Base-by-base conservation (phyloP, 2,329 filamentous ascomycete species). In the Triangularia setosa region DNA sequence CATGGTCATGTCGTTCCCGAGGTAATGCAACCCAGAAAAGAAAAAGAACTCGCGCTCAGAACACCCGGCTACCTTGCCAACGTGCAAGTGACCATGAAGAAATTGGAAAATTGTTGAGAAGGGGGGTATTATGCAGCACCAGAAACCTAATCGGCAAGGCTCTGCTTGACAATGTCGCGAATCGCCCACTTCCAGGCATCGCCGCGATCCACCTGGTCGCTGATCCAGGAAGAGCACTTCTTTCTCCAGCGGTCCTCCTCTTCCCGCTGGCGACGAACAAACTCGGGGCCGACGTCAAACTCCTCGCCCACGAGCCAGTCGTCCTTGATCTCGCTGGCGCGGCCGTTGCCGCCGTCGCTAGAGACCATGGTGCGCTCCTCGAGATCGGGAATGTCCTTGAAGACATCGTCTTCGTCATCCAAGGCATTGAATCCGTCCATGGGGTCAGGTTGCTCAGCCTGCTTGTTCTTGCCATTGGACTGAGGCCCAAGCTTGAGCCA, bases 201-300 rank as follows among this genome's bases (percentile, higher is more conserved):
- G 67, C 86, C 81, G 64, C 83, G 79, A 30, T 80, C 77, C 59
- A 84, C 82, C 68, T 83, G 79, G 60, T 84, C 63, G 58, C 52
- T 84, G 68, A 94, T 86, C 95, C 95, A 99, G 72, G 86, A 88
- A 74, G 91, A 89, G 70, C 94, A 94, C 78, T 93, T 94, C 75
- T 89, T 88, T 70, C 90, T 85, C 95, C 95, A 99, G 66, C 91
- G 85, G 57, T 92, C 89, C 78, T 99, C 95, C 78, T 99, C 95
- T 72, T 94, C 92, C 65, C 91, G 85, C 74, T 98, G 94, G 68
- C 93, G 84, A 71, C 89, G 85, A 68, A 98, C 89, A 74, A 98
- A 99, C 75, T 96, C 92, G 2, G 94, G 95, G 0, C 95, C 95
- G 63, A 99, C 92, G 74, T 99, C 95, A 72, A 99, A 99, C 75